phyloP scores from a whole-genome alignment of 1,139 yeast species.

The Scheffersomyces parashehatae region DNA sequence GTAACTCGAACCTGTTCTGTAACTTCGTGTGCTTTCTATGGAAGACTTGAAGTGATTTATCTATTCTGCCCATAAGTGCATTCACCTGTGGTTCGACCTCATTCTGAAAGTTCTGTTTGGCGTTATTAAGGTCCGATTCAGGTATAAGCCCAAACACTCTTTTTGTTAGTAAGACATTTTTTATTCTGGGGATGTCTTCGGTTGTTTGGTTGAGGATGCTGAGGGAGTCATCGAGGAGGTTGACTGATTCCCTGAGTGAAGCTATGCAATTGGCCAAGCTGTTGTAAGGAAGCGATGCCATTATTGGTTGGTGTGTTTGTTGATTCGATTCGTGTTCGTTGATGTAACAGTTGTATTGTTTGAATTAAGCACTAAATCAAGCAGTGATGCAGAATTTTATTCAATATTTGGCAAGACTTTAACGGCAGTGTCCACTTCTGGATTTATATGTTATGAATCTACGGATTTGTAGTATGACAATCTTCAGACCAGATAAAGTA shows the following conservation, averaged over 20 bases:
- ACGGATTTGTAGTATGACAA: too few species aligned
- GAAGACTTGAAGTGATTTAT: conserved; percentile 17
- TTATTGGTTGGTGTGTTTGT: too few species aligned
- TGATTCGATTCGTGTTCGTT: too few species aligned
- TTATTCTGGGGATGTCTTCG: conserved; percentile 34
- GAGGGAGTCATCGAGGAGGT: conserved; percentile 31
- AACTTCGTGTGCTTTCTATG: conserved; percentile 26
- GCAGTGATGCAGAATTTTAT: too few species aligned
- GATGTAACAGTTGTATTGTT: too few species aligned
- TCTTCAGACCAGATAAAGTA: too few species aligned
- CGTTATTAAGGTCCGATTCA: conserved; percentile 40
- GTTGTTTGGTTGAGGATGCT: conserved; percentile 32
- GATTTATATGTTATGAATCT: too few species aligned
- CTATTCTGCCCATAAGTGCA: conserved; percentile 12
- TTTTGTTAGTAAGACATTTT: conserved; percentile 33
- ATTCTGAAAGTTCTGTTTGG: conserved; percentile 29
- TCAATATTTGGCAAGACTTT: too few species aligned
- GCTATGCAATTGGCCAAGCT: conserved; percentile 27
- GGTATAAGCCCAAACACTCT: conserved; percentile 46
- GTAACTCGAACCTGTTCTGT: conserved; percentile 33
- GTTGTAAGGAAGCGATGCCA: conserved; percentile 3
- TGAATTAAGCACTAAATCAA: too few species aligned
- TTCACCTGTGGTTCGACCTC: conserved; percentile 35
- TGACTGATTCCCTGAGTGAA: conserved; percentile 33
- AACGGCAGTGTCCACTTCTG: too few species aligned